phyloP scores from a whole-genome alignment of 441 rosid species.

The Croton setiger region DNA sequence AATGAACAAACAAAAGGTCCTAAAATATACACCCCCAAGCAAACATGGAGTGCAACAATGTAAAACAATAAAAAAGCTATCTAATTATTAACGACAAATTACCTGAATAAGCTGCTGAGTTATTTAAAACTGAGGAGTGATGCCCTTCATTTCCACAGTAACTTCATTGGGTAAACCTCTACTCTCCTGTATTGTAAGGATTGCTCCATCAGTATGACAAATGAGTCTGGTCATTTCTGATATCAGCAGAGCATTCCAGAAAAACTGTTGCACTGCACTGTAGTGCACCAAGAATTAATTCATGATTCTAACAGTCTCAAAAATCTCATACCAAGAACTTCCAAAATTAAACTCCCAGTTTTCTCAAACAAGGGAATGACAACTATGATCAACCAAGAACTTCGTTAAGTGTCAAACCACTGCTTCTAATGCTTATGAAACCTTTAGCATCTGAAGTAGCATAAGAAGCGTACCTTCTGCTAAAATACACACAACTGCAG shows the following conservation, averaged over 20 bases:
- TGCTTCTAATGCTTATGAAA: conserved; percentile 48
- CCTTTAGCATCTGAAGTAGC: conserved; percentile 44
- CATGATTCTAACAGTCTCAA: background rate
- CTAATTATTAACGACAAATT: conserved; percentile 3
- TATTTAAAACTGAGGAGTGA: conserved; percentile 45
- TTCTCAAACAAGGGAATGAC: conserved; percentile 57
- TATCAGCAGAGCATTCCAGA: conserved; percentile 40
- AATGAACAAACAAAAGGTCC: background rate
- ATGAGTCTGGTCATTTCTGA: conserved; percentile 38
- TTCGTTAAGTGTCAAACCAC: conserved; percentile 50
- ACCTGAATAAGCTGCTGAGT: conserved; percentile 60
- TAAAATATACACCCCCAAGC: conserved; percentile 1
- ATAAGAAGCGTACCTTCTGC: conserved; percentile 57
- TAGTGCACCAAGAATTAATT: conserved; percentile 15
- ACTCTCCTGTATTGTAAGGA: conserved; percentile 46
- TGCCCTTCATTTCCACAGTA: conserved; percentile 59
- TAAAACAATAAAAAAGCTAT: background rate
- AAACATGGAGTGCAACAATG: background rate
- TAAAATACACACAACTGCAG: conserved; percentile 71
- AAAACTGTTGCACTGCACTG: conserved; percentile 38
- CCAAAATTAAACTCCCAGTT: conserved; percentile 34
- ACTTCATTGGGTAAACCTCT: conserved; percentile 52
- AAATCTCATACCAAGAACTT: background rate
- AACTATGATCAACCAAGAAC: conserved; percentile 57
- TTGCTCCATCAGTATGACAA: conserved; percentile 48